Percentiles rank a stretch among this genome's conserved stretches.
These are phyloP conservation scores for Aspergillus clavatus DNA, from an alignment of 2,329 filamentous ascomycete species.

Conservation along the genomic window DNA sequence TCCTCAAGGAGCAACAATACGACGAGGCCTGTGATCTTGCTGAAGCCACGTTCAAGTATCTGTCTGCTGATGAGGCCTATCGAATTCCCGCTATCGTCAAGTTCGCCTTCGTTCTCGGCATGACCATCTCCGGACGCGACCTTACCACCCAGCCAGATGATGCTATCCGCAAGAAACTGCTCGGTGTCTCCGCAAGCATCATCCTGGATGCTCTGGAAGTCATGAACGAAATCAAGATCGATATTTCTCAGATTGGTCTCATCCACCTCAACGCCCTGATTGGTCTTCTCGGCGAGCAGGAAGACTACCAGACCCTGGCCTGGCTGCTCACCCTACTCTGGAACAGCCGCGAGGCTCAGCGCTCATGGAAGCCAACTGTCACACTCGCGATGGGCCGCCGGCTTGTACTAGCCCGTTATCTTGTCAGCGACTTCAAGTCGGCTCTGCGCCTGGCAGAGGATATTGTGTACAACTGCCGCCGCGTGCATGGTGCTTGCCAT, in stretches of 20 bases:
- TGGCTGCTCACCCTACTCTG: constrained; percentile 42
- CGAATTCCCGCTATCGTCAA: constrained; percentile 27
- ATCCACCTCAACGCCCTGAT: constrained; percentile 42
- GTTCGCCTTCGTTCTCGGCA: constrained; percentile 33
- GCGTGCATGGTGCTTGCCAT: constrained; percentile 47
- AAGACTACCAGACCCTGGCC: constrained; percentile 42
- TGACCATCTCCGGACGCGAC: constrained; percentile 35
- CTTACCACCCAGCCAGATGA: constrained; percentile 32
- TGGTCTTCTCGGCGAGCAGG: constrained; percentile 41
- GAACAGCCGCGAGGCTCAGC: constrained; percentile 43
- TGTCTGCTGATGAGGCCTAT: constrained; percentile 30
- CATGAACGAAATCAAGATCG: constrained; percentile 38
- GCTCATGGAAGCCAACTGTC: constrained; percentile 37
- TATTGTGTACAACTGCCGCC: constrained; percentile 52
- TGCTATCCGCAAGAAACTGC: constrained; percentile 35
- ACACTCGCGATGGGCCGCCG: constrained; percentile 49
- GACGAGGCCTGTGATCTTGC: constrained; percentile 32
- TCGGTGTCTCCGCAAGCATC: constrained; percentile 38
- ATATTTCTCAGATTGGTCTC: constrained; percentile 40
- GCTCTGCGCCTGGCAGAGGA: constrained; percentile 49
- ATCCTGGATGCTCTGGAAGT: constrained; percentile 40
- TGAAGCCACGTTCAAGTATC: constrained; percentile 30
- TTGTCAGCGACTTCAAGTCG: constrained; percentile 42
- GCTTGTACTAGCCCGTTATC: constrained; percentile 48
- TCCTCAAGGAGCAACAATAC: constrained; percentile 28